A percentile compares a stretch with the other conserved stretches of the same genome.
phyloP scores from a whole-genome alignment of 2,329 filamentous ascomycete genomes.

The Curvularia spicifera region DNA sequence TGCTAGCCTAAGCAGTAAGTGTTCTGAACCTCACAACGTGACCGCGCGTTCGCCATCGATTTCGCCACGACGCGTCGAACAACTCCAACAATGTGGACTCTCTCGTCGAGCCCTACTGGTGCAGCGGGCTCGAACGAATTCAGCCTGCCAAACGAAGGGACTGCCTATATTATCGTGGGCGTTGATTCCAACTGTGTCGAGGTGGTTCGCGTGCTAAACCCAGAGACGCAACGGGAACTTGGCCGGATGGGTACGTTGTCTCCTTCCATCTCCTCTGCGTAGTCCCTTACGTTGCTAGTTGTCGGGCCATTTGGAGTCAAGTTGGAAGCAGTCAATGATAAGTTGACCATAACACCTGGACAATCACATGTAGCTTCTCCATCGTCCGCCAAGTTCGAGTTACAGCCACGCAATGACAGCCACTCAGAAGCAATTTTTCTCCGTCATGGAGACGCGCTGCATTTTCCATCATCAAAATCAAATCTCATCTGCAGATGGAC shows the following conservation, averaged over 20 bases:
- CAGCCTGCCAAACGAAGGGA: constrained; percentile 11
- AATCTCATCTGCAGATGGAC: constrained; percentile 28
- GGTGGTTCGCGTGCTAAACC: constrained; percentile 5
- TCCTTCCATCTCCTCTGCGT: neutral
- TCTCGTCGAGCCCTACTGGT: neutral
- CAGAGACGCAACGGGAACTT: constrained; percentile 16
- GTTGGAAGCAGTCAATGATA: constrained; percentile 31
- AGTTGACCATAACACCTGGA: constrained; percentile 28
- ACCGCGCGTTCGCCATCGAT: constrained; percentile 22
- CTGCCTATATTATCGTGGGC: constrained; percentile 13
- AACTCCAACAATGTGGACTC: constrained; percentile 27
- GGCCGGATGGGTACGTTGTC: constrained; percentile 28
- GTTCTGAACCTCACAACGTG: constrained; percentile 18
- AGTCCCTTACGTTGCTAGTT: constrained; percentile 15
- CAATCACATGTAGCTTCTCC: constrained; percentile 1
- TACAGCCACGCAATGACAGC: constrained; percentile 25
- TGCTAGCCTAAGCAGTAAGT: constrained; percentile 6
- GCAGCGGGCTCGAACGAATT: constrained; percentile 4
- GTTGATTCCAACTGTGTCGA: neutral
- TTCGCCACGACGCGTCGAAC: constrained; percentile 28
- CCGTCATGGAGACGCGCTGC: constrained; percentile 36
- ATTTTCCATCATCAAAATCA: constrained; percentile 12
- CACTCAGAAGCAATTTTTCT: constrained; percentile 38
- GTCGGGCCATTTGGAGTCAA: constrained; percentile 31
- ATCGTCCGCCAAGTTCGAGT: constrained; percentile 20